Evolutionary conservation across 192 early-diverging fungal genomes (phyloP).

Genomic region (Backusella parvicylindrica): DNA sequence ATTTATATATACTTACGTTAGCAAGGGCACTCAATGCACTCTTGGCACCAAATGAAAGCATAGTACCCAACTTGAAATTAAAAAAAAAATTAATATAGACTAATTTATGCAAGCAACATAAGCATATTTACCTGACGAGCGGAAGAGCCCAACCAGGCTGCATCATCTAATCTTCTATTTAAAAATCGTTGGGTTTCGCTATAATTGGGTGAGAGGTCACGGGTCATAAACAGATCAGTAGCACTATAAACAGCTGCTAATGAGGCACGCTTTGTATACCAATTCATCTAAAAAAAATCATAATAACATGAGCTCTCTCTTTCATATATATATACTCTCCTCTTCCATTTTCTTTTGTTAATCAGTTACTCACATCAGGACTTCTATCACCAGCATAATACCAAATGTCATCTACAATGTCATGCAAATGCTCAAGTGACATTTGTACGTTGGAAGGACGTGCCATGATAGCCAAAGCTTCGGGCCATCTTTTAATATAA

Average conservation of each 20-base stretch:
- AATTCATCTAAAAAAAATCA: conserved; percentile 81
- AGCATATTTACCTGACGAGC: conserved; percentile 33
- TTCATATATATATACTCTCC: too few relatives aligned
- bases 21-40: conserved; percentile 40
- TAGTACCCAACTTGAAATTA: conserved; percentile 26
- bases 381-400: conserved; percentile 82
- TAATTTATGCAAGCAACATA: neutral
- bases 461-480: conserved; percentile 74
- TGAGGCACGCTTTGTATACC: conserved; percentile 80
- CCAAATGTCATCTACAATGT: conserved; percentile 85
- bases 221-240: conserved; percentile 91
- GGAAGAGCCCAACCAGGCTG: conserved; percentile 54
- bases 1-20: conserved; percentile 39
- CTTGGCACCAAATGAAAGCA: conserved; percentile 43
- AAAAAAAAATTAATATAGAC: neutral
- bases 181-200: conserved; percentile 76
- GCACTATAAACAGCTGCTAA: conserved; percentile 84
- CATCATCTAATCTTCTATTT: conserved; percentile 72
- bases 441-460: conserved; percentile 73
- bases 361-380: conserved; percentile 65
- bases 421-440: conserved; percentile 63
- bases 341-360: too few relatives aligned
- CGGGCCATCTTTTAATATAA: conserved; percentile 72
- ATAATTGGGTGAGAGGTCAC: conserved; percentile 75
- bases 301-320: neutral